A percentile compares a stretch with the other conserved stretches of the same genome.
These are phyloP conservation scores for Aspergillus carlsbadensis DNA, from an alignment of 495 filamentous ascomycete genomes.

Conservation along the genomic window DNA sequence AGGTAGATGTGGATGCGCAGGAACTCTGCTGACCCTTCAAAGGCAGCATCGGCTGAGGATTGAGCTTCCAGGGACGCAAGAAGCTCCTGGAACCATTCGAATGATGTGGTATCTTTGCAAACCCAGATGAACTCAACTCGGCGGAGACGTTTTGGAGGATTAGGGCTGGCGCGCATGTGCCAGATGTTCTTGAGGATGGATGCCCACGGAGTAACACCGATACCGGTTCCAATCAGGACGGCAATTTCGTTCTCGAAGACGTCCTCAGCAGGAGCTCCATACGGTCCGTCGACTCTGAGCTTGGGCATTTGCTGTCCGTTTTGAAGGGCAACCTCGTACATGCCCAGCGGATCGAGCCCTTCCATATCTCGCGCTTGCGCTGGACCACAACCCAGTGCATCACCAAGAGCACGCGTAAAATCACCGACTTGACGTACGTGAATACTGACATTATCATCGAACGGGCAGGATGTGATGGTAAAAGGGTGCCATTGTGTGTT, in stretches of 20 bases:
- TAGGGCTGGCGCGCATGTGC: constrained; percentile 83
- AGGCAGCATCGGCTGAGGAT: constrained; percentile 63
- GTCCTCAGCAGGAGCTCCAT: constrained; percentile 89
- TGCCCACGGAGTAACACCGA: constrained; percentile 97
- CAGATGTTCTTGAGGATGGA: constrained; percentile 98
- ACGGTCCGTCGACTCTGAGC: constrained; percentile 91
- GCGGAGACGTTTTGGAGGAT: constrained; percentile 81
- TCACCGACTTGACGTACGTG: constrained; percentile 97
- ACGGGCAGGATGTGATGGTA: constrained; percentile 98
- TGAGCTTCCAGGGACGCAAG: constrained; percentile 91
- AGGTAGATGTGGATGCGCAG: constrained; percentile 97
- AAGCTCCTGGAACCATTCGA: constrained; percentile 98
- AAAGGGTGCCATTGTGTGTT: constrained; percentile 96
- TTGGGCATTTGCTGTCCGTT: constrained; percentile 88
- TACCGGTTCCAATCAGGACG: constrained; percentile 94
- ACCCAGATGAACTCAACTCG: constrained; percentile 99
- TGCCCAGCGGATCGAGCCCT: constrained; percentile 86
- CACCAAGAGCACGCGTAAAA: constrained; percentile 84
- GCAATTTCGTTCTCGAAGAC: constrained; percentile 98
- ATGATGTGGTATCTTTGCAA: constrained; percentile 92
- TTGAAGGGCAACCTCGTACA: constrained; percentile 96
- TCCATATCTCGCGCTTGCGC: constrained; percentile 84
- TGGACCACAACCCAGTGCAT: constrained; percentile 87
- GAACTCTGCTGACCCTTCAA: constrained; percentile 76
- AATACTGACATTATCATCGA: constrained; percentile 88